A percentile compares a stretch with the other conserved stretches of the same genome.
Conservation (phyloP, 495 filamentous ascomycete species). For the Arthonia radiata region DNA sequence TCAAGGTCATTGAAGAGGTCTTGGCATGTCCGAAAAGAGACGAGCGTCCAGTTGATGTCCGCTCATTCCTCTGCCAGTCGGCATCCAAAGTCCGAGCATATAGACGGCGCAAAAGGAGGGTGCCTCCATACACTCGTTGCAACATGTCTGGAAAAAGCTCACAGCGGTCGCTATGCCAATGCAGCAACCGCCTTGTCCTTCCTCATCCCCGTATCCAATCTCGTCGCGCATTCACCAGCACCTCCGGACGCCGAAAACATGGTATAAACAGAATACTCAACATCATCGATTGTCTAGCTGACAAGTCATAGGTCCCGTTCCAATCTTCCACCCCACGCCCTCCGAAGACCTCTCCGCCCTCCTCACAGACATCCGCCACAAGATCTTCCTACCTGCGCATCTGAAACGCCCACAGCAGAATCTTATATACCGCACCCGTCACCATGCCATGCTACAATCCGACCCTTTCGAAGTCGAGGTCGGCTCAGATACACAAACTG, state of each 20-base stretch:
- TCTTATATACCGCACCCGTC: slow-evolving; percentile 24
- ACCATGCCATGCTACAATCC: slow-evolving; percentile 23
- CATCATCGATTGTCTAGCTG: no score
- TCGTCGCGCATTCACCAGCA: slow-evolving; percentile 1
- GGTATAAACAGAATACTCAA: neutral
- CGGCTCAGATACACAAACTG: no score
- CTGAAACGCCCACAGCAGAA: slow-evolving; percentile 28
- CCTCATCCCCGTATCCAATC: neutral
- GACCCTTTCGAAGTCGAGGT: slow-evolving; percentile 38
- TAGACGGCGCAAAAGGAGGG: no score
- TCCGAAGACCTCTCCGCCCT: slow-evolving; percentile 24
- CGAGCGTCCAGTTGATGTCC: no score
- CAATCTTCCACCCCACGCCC: slow-evolving; percentile 23
- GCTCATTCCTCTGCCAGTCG: no score
- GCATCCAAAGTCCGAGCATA: no score
- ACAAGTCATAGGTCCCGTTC: slow-evolving; percentile 21
- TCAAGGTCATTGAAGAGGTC: no score
- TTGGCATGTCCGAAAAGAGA: no score
- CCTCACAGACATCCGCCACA: slow-evolving; percentile 22
- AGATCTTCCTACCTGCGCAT: slow-evolving; percentile 38
- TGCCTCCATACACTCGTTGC: neutral
- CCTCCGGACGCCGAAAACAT: no score
- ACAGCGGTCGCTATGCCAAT: neutral
- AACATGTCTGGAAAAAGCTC: slow-evolving; percentile 4
- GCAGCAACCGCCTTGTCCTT: slow-evolving; percentile 1